Evolutionary conservation across 2,329 filamentous ascomycete species (phyloP).

Genomic region (Passalora sequoiae): DNA sequence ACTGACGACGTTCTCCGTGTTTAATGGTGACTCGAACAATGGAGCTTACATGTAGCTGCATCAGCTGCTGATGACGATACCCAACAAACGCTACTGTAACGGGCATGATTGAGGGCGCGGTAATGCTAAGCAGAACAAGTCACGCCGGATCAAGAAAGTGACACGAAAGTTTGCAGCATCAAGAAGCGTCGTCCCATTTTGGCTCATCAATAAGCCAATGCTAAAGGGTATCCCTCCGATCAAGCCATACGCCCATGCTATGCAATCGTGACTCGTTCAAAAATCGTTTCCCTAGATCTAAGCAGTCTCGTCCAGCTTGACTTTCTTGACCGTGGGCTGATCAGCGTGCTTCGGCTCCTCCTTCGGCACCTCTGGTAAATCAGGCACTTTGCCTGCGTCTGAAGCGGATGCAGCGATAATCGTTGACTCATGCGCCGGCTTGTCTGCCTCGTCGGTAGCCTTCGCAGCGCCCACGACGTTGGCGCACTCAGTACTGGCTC

Average conservation of each 20-base stretch:
- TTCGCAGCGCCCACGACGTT: conserved; percentile 1
- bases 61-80: too few species aligned
- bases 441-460: conserved; percentile 2
- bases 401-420: not conserved
- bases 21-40: too few species aligned
- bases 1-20: too few species aligned
- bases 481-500: conserved; percentile 25
- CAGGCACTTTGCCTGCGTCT: conserved; percentile 34
- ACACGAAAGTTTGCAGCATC: too few species aligned
- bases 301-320: conserved; percentile 34
- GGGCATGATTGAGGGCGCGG: too few species aligned
- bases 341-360: conserved; percentile 42
- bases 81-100: too few species aligned
- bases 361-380: conserved; percentile 47
- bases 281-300: not conserved
- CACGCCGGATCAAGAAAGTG: too few species aligned
- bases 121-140: too few species aligned
- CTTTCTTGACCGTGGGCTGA: conserved; percentile 45
- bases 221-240: conserved; percentile 2
- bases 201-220: not conserved
- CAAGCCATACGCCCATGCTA: not conserved
- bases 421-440: conserved; percentile 1
- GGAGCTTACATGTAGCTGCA: too few species aligned
- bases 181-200: not conserved
- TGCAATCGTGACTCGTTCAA: not conserved